These are phyloP conservation scores for Rhizopogon vesiculosus DNA, from an alignment of 768 basidiomycete genomes.

Conservation along the genomic window DNA sequence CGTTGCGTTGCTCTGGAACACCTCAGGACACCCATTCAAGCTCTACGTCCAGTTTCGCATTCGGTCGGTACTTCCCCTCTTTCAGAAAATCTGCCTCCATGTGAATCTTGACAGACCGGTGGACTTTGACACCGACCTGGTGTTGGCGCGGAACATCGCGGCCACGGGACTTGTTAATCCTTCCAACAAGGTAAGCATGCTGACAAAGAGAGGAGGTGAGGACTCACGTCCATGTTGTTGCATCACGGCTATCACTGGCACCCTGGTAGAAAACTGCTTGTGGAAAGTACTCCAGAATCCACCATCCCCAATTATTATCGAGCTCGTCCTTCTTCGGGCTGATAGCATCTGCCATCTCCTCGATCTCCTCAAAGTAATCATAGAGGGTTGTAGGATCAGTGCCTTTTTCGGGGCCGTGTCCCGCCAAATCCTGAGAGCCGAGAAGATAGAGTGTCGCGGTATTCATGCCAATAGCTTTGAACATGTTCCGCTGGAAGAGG, in stretches of 20 bases:
- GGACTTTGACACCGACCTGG: constrained; percentile 33
- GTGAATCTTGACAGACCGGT: constrained; percentile 43
- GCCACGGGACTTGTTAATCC: constrained; percentile 36
- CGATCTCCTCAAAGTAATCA: constrained; percentile 46
- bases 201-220: neutral
- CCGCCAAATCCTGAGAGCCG: constrained; percentile 6
- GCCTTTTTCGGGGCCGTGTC: constrained; percentile 13
- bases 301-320: constrained; percentile 44
- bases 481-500: constrained; percentile 44
- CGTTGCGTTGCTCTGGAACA: too few relatives aligned
- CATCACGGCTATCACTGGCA: constrained; percentile 17
- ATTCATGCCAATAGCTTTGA: constrained; percentile 43
- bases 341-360: constrained; percentile 58
- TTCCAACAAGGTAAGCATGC: constrained; percentile 1
- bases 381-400: constrained; percentile 9
- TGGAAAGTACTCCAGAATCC: constrained; percentile 59
- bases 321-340: constrained; percentile 55
- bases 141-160: constrained; percentile 38
- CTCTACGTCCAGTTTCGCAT: constrained; percentile 30
- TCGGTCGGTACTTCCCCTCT: constrained; percentile 34
- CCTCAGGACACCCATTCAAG: too few relatives aligned
- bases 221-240: constrained; percentile 12
- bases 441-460: constrained; percentile 37
- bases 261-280: constrained; percentile 22
- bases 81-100: constrained; percentile 41